A percentile compares a stretch with the other conserved stretches of the same genome.
These are phyloP conservation scores for Colletotrichum sp. DNA, from an alignment of 2,329 filamentous ascomycete species.

Conservation along the genomic window DNA sequence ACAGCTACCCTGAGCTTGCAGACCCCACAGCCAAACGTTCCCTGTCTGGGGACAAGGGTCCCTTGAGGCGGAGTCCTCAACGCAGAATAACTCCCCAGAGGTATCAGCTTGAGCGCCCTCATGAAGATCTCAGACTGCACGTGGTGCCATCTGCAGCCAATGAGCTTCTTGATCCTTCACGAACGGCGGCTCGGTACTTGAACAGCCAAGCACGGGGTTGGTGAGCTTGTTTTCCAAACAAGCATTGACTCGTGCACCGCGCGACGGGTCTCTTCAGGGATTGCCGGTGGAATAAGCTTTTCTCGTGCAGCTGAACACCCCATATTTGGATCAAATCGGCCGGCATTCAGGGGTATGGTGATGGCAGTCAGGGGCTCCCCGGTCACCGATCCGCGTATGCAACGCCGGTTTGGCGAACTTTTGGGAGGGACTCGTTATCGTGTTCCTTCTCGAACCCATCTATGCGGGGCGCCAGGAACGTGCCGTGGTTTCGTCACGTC, in stretches of 20 bases:
- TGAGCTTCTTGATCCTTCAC: neutral
- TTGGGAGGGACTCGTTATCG: neutral
- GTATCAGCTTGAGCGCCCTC: neutral
- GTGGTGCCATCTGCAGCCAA: neutral
- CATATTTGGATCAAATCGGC: neutral
- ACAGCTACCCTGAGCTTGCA: neutral
- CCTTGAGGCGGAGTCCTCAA: neutral
- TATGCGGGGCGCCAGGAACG: neutral
- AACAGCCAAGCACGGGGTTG: neutral
- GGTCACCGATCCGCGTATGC: neutral
- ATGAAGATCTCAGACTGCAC: neutral
- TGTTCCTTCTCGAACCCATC: neutral
- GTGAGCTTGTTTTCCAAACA: neutral
- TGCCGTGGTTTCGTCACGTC: neutral
- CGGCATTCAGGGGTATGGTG: neutral
- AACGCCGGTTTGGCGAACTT: neutral
- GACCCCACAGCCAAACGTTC: neutral
- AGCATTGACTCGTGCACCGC: constrained; percentile 10
- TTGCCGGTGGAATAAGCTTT: neutral
- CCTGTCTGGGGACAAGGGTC: neutral
- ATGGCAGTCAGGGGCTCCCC: neutral
- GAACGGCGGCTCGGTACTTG: neutral
- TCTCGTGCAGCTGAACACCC: neutral
- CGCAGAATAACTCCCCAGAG: neutral
- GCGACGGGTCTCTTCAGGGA: neutral